phyloP scores from a whole-genome alignment of 306 rosid species.

The Comarum palustre region DNA sequence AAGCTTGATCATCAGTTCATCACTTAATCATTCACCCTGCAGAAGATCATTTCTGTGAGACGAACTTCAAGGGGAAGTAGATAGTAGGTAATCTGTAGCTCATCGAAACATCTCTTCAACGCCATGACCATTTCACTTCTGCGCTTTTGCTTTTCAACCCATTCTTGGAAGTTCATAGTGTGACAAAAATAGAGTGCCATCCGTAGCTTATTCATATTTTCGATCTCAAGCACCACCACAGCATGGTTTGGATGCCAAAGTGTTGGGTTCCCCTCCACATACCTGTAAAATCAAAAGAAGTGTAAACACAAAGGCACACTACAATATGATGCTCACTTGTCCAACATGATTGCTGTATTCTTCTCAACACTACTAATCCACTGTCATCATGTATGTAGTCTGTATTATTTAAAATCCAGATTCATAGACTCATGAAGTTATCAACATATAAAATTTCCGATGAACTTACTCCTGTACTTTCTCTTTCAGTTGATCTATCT shows the following conservation, averaged over 20 bases:
- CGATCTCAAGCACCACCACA: conserved; percentile 60
- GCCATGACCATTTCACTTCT: conserved; percentile 63
- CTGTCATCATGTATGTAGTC: background rate
- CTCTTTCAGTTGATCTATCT: conserved; percentile 61
- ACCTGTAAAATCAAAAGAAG: conserved; percentile 40
- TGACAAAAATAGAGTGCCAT: conserved; percentile 54
- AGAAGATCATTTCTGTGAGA: conserved; percentile 39
- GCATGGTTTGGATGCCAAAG: conserved; percentile 65
- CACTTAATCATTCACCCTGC: background rate
- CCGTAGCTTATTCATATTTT: conserved; percentile 63
- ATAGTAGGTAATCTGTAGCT: conserved; percentile 61
- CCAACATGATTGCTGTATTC: background rate
- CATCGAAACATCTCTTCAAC: conserved; percentile 69
- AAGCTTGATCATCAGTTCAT: background rate
- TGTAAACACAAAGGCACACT: background rate
- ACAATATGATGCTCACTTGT: background rate
- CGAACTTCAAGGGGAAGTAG: conserved; percentile 70
- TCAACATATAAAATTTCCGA: background rate
- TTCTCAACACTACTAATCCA: background rate
- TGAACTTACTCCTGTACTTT: conserved; percentile 49
- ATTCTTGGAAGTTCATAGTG: conserved; percentile 83
- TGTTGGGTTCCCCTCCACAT: conserved; percentile 56
- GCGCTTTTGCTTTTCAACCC: conserved; percentile 55
- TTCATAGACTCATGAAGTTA: background rate
- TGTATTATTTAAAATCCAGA: background rate